These are phyloP conservation scores for Yarrowia phangngaensis DNA, from an alignment of 805 yeast species.

Conservation along the genomic window DNA sequence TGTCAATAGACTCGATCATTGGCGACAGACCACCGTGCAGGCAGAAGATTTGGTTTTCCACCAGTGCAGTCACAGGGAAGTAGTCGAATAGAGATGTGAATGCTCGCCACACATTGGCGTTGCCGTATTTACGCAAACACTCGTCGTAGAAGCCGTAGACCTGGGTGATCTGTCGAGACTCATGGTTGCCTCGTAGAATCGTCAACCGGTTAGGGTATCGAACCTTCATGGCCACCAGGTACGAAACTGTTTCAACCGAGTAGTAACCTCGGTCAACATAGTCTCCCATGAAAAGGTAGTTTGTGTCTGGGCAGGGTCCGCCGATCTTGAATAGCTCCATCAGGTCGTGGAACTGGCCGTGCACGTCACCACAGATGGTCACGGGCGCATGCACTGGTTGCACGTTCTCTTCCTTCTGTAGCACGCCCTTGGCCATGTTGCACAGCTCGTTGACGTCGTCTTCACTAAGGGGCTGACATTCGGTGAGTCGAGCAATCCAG, in stretches of 20 bases:
- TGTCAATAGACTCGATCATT: slow-evolving; percentile 92
- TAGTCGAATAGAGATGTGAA: slow-evolving; percentile 92
- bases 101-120: slow-evolving; percentile 90
- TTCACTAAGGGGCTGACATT: slow-evolving; percentile 80
- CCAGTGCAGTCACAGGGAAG: slow-evolving; percentile 93
- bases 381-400: slow-evolving; percentile 95
- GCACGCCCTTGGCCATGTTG: slow-evolving; percentile 84
- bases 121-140: slow-evolving; percentile 89
- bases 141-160: slow-evolving; percentile 96
- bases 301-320: slow-evolving; percentile 92
- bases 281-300: slow-evolving; percentile 82
- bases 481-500: slow-evolving; percentile 80
- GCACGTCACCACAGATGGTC: slow-evolving; percentile 95
- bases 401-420: slow-evolving; percentile 88
- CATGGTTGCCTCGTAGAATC: slow-evolving; percentile 94
- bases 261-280: slow-evolving; percentile 88
- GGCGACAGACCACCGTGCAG: slow-evolving; percentile 95
- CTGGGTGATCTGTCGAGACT: slow-evolving; percentile 92
- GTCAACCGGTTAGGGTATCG: slow-evolving; percentile 91
- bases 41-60: slow-evolving; percentile 88
- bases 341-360: slow-evolving; percentile 94
- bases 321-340: slow-evolving; percentile 94
- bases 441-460: slow-evolving; percentile 76
- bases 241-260: slow-evolving; percentile 89
- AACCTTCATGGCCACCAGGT: slow-evolving; percentile 89